Evolutionary conservation across 371 early-diverging fungal species (phyloP).

Genomic region (Rhizopus delemar): DNA sequence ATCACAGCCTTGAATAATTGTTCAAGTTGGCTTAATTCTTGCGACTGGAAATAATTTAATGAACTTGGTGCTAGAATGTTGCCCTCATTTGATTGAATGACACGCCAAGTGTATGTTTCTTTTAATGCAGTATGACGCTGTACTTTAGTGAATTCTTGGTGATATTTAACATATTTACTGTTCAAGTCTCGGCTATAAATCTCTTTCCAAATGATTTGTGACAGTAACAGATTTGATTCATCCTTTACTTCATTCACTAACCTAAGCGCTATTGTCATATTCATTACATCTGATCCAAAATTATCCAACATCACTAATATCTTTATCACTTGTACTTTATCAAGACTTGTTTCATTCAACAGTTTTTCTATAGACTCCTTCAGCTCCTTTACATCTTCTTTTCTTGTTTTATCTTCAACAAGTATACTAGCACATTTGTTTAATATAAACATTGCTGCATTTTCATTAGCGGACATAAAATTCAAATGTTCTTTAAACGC

Average conservation of each 20-base stretch:
- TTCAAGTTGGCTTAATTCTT: not conserved
- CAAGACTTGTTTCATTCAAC: not conserved
- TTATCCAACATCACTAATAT: not conserved
- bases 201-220: not conserved
- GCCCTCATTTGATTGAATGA: not conserved
- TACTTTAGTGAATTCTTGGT: not conserved
- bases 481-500: slow-evolving; percentile 2
- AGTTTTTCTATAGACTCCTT: not conserved
- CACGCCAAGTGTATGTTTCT: slow-evolving; percentile 1
- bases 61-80: not conserved
- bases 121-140: not conserved
- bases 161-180: not conserved
- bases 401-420: not conserved
- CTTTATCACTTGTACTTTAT: not conserved
- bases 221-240: not conserved
- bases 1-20: not conserved
- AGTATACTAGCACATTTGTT: not conserved
- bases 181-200: not conserved
- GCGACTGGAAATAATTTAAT: not conserved
- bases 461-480: not conserved
- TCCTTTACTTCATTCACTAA: not conserved
- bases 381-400: not conserved
- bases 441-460: not conserved
- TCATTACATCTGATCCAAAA: not conserved
- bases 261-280: not conserved